Evolutionary conservation across 257 asterid genomes (phyloP), one percentile per base, ranked within the genome.

Genomic region (Nicotiana noctiflora): DNA sequence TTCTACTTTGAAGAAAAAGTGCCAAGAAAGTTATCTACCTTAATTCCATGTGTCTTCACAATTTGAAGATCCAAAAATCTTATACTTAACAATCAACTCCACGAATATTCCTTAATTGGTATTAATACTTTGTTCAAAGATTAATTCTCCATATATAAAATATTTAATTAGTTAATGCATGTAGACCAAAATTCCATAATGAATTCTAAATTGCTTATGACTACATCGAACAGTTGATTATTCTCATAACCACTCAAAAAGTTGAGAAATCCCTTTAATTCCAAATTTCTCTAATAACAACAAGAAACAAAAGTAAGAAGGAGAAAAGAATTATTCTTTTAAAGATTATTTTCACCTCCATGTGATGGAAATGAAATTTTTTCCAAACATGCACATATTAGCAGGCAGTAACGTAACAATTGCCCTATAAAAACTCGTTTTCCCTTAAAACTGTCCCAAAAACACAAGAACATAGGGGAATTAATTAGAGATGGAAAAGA

Each of bases 101-200:
- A 37, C 8, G 40, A 72, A 72, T 72, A 72, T 49, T 46, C 40
- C 78, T 72, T 15, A 64, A 29, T 29, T 62, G 34, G 14, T 23
- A 5, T 27, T 13, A 23, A 1, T 21, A 60, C 4, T 64, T 64
- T 64, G 72, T 74, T 52, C 44, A 74, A 72, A 74, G 18, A 40
- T 40, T 51, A 13, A 74, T 4, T 46, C 60, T 72, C 61, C 14
- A 70, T n/a, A n/a, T n/a, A n/a, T n/a, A 6, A 13, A 46, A 44
- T 3, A 74, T 7, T 13, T 51, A 51, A 51, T 51, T 21, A 70
- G 34, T 70, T 19, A 49, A 49, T 49, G 78, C 78, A 74, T 46
- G 61, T 74, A 23, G 23, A 74, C 78, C 40, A 74, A 72, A 23
- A 74, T 40, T 40, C 79, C 61, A 49, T 15, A 8, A 74, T 74